Conservation (phyloP, 1,284 basidiomycete species). For the Tylopilus sp. region DNA sequence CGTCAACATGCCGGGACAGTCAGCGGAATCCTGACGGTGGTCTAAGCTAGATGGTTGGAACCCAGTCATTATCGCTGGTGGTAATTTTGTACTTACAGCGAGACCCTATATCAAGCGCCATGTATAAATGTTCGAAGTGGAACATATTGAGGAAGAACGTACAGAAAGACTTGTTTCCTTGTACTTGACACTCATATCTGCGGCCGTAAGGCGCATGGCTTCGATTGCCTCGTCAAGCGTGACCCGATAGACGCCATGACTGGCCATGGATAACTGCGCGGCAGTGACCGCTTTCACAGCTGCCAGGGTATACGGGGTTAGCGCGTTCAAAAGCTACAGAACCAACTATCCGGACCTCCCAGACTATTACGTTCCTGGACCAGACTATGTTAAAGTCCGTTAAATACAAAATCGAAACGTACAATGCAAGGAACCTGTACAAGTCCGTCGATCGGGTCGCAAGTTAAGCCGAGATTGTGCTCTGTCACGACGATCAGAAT, state of each 20-base stretch:
- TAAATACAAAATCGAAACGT: constrained; percentile 30
- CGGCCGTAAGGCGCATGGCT: constrained; percentile 90
- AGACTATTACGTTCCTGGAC: constrained; percentile 78
- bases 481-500: constrained; percentile 41
- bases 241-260: constrained; percentile 81
- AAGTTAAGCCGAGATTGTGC: constrained; percentile 85
- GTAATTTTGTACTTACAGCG: constrained; percentile 45
- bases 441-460: constrained; percentile 89
- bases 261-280: constrained; percentile 93
- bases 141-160: constrained; percentile 25
- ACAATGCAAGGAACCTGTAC: constrained; percentile 96
- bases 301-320: constrained; percentile 25
- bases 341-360: constrained; percentile 52
- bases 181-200: constrained; percentile 85
- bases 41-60: constrained; percentile 35
- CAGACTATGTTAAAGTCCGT: constrained; percentile 1
- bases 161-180: constrained; percentile 92
- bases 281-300: constrained; percentile 88
- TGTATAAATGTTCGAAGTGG: constrained; percentile 5
- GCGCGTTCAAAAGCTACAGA: constrained; percentile 1
- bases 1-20: constrained; percentile 67
- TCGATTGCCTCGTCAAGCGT: constrained; percentile 94
- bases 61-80: not conserved
- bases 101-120: constrained; percentile 46
- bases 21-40: constrained; percentile 71